These are phyloP conservation scores for Aspergillaceae sp. DNA, from an alignment of 2,329 filamentous ascomycete species.

Conservation along the genomic window DNA sequence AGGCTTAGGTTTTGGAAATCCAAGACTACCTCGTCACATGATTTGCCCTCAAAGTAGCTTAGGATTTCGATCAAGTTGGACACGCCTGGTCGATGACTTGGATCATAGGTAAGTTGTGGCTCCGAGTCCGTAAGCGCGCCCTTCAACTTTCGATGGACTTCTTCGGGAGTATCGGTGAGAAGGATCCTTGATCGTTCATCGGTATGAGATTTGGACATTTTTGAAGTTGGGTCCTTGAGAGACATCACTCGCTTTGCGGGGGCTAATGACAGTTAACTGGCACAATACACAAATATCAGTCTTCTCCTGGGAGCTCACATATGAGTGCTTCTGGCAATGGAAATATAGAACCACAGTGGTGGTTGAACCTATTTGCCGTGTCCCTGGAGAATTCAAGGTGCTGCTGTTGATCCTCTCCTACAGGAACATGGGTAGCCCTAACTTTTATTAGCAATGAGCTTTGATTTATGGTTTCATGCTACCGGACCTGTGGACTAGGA, in stretches of 20 bases:
- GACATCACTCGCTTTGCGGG: constrained; percentile 84
- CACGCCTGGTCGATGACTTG: constrained; percentile 62
- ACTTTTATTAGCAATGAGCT: constrained; percentile 9
- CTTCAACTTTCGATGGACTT: constrained; percentile 62
- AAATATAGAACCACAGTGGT: constrained; percentile 57
- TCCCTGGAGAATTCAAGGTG: constrained; percentile 90
- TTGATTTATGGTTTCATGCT: background rate
- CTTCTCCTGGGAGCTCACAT: constrained; percentile 42
- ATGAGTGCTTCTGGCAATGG: constrained; percentile 61
- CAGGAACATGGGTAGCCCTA: constrained; percentile 85
- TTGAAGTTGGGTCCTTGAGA: constrained; percentile 63
- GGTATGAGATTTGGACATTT: constrained; percentile 89
- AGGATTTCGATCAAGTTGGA: constrained; percentile 78
- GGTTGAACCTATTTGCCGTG: constrained; percentile 79
- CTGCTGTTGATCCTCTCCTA: constrained; percentile 90
- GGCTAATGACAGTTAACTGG: constrained; percentile 38
- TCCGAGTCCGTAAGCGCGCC: constrained; percentile 68
- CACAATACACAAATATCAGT: background rate
- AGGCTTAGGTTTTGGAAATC: constrained; percentile 42
- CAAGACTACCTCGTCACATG: constrained; percentile 39
- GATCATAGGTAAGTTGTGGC: constrained; percentile 63
- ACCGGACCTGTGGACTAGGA: constrained; percentile 67
- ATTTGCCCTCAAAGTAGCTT: constrained; percentile 53
- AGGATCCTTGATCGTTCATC: constrained; percentile 69
- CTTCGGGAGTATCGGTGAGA: constrained; percentile 60